Conservation (phyloP, 768 basidiomycete species). For the Lyophyllum atratum region DNA sequence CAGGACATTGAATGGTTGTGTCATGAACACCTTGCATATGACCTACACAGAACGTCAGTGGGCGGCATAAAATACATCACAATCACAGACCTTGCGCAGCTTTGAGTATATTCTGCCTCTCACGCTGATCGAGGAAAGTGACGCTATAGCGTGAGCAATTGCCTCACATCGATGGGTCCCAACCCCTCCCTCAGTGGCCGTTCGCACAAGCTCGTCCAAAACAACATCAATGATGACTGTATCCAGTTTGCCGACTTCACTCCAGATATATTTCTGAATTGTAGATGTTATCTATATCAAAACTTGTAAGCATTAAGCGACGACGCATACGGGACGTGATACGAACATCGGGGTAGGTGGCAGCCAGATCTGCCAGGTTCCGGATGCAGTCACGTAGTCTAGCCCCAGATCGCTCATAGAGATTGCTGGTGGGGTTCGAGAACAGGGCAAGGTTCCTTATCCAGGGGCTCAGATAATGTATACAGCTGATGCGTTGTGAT, state of each 20-base stretch:
- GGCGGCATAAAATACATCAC: not conserved
- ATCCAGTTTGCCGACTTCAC: constrained; percentile 72
- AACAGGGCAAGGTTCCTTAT: constrained; percentile 77
- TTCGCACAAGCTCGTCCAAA: constrained; percentile 77
- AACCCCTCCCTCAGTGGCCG: constrained; percentile 82
- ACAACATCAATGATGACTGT: constrained; percentile 67
- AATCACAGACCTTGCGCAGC: constrained; percentile 65
- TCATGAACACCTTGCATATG: constrained; percentile 65
- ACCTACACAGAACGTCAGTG: constrained; percentile 41
- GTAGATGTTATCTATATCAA: constrained; percentile 57
- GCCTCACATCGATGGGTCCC: constrained; percentile 76
- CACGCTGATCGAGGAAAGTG: constrained; percentile 74
- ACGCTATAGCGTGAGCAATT: constrained; percentile 71
- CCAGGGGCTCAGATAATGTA: constrained; percentile 90
- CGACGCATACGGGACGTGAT: not conserved
- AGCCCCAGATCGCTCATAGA: constrained; percentile 73
- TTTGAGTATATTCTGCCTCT: constrained; percentile 78
- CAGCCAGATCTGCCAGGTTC: constrained; percentile 74
- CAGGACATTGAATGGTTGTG: constrained; percentile 61
- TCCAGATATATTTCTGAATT: constrained; percentile 79
- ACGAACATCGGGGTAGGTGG: constrained; percentile 69
- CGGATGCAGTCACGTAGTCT: constrained; percentile 81
- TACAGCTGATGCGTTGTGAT: constrained; percentile 66
- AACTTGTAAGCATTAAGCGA: constrained; percentile 8
- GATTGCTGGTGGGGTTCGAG: constrained; percentile 63